A percentile compares a stretch with the other conserved stretches of the same genome.
Conservation (phyloP, 176 grass and related monocot species). For the Lolium rigidum region DNA sequence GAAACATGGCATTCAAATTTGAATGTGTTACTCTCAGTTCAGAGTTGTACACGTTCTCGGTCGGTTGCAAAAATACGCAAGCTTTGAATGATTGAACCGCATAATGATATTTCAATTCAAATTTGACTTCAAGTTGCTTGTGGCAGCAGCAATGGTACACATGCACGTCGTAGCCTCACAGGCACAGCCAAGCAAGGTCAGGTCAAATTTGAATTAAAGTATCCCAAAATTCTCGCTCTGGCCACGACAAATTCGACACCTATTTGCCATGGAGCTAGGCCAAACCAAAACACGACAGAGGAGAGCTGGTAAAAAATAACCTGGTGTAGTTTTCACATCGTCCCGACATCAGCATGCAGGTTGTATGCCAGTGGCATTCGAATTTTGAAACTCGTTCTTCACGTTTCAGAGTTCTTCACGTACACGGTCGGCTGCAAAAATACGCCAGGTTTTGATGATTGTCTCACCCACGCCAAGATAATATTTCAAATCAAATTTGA, state of each 20-base stretch:
- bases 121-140: constrained; percentile 1
- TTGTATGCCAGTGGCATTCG: neutral
- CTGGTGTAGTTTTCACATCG: no score
- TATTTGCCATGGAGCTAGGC: no score
- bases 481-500: constrained; percentile 4
- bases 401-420: neutral
- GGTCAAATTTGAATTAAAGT: constrained; percentile 1
- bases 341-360: no score
- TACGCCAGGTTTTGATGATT: neutral
- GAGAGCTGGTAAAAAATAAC: no score
- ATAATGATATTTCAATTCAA: neutral
- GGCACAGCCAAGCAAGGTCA: neutral
- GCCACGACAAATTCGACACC: neutral
- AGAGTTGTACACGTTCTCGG: neutral
- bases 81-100: neutral
- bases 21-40: no score
- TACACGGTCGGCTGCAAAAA: neutral
- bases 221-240: neutral
- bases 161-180: neutral
- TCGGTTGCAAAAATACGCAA: neutral
- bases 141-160: neutral
- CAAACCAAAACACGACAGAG: no score
- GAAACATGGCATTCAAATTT: neutral
- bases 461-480: neutral
- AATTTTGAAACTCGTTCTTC: neutral